phyloP scores from a whole-genome alignment of 1,284 basidiomycete genomes.

The Tilletia horrida region DNA sequence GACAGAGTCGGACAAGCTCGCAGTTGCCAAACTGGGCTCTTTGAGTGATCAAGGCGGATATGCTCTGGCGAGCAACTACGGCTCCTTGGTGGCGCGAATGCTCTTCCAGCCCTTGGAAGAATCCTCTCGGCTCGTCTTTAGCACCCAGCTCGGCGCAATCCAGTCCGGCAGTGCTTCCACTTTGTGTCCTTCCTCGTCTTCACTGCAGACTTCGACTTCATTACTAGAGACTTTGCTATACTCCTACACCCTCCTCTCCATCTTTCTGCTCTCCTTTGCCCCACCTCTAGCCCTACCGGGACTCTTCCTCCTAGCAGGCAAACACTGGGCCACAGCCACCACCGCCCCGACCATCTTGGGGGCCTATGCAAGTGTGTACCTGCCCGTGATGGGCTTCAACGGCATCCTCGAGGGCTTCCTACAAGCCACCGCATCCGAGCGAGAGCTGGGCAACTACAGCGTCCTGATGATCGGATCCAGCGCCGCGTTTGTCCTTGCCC shows the following conservation, averaged over 20 bases:
- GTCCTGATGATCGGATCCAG: conserved; percentile 36
- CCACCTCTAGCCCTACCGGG: conserved; percentile 36
- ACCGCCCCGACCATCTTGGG: conserved; percentile 40
- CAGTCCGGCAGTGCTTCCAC: neutral
- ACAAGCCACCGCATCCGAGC: conserved; percentile 34
- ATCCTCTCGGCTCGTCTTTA: conserved; percentile 39
- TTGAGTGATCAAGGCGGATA: conserved; percentile 53
- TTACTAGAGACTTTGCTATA: conserved; percentile 37
- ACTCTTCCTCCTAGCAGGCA: conserved; percentile 45
- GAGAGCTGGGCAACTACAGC: conserved; percentile 35
- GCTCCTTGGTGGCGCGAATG: conserved; percentile 45
- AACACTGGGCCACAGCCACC: conserved; percentile 38
- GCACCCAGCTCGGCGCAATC: conserved; percentile 17
- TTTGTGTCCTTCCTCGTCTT: too few species aligned
- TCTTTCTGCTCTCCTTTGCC: conserved; percentile 36
- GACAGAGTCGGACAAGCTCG: conserved; percentile 89
- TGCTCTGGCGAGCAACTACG: conserved; percentile 52
- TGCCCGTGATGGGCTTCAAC: conserved; percentile 51
- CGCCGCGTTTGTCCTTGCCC: conserved; percentile 30
- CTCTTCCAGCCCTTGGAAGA: conserved; percentile 54
- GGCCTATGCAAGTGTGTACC: conserved; percentile 39
- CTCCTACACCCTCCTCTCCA: conserved; percentile 35
- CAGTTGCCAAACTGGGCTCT: conserved; percentile 40
- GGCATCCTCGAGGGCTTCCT: conserved; percentile 51
- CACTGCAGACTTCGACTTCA: neutral